Evolutionary conservation across 768 basidiomycete genomes (phyloP), one percentile per base, ranked within the genome.

Genomic region (Naganishia friedmannii): DNA sequence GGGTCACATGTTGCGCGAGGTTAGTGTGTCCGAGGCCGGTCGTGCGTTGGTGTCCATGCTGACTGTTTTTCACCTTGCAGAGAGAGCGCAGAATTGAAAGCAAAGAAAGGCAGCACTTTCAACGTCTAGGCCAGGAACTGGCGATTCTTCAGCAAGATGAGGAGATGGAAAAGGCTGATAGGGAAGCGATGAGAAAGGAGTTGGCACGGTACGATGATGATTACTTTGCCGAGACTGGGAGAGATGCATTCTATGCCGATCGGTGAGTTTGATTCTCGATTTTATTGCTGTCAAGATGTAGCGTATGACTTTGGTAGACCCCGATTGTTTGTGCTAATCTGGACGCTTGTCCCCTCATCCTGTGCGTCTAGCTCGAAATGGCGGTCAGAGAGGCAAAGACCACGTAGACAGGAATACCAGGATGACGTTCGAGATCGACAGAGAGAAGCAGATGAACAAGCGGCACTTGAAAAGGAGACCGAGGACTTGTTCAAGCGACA

Each of bases 71-170:
- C 29, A 23, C 10, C 13, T 68, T 48, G 15, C 73, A 98, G 93
- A 88, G 93, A 55, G 94, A 98, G 79, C 88, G 93, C 9, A 87
- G 91, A n/a, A 93, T 94, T 56, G 95, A 98, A 75, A 88, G 88
- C 12, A 86, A 92, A 68, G 96, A 99, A 80, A 86, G 93, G 32
- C 84, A 87, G 8, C 87, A 93, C 63, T 89, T 95, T 69, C 85
- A 79, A 13, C 76, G 67, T 15, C 54, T 80, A 46, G 82, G 81
- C 53, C 74, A 81, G 17, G 83, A 83, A 60, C 55, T 75, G 68
- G 73, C 71, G 3, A 73, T 72, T 31, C 56, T 77, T 12, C 72
- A 74, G 55, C 72, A 73, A 31, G 74, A 79, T 53, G 74, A 57
- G 1, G 77, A 77, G 26, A 45, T 68, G 23, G 75, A 75, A 68